These are phyloP conservation scores for Stachybotrys chlorohalonatus DNA, from an alignment of 2,329 filamentous ascomycete genomes.

Conservation along the genomic window DNA sequence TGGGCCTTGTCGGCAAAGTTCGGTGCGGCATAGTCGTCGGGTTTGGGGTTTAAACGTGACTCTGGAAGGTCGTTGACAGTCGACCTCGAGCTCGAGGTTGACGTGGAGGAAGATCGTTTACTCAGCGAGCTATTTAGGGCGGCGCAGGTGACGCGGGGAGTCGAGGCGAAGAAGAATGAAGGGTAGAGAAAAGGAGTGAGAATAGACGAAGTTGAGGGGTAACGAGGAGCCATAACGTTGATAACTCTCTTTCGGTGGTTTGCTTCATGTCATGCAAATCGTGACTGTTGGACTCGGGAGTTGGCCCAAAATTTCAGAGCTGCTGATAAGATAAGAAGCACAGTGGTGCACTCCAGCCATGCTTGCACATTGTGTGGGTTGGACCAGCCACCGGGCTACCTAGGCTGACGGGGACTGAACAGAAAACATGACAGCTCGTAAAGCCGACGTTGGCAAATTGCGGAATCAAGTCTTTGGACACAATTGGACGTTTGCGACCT, in stretches of 20 bases:
- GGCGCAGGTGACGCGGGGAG: slow-evolving; percentile 13
- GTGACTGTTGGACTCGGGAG: neutral
- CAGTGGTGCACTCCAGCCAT: neutral
- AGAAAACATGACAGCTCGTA: no score
- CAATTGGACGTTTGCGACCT: neutral
- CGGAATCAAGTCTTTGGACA: no score
- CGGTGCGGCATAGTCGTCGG: slow-evolving; percentile 74
- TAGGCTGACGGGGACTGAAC: no score
- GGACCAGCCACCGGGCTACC: no score
- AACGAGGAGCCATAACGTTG: slow-evolving; percentile 17
- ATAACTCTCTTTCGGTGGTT: neutral
- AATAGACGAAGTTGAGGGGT: slow-evolving; percentile 11
- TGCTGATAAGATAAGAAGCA: slow-evolving; percentile 12
- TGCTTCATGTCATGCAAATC: neutral
- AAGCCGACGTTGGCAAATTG: no score
- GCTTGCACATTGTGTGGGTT: no score
- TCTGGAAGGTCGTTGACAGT: slow-evolving; percentile 26
- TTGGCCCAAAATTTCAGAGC: slow-evolving; percentile 1
- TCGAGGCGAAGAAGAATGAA: slow-evolving; percentile 25
- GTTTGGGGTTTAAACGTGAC: slow-evolving; percentile 67
- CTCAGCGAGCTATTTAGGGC: slow-evolving; percentile 5
- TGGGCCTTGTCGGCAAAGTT: slow-evolving; percentile 83
- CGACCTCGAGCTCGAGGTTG: slow-evolving; percentile 4
- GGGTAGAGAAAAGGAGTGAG: slow-evolving; percentile 40
- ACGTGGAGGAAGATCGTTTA: slow-evolving; percentile 1